These are phyloP conservation scores for Penicillium sp. DNA, from an alignment of 2,329 filamentous ascomycete species.

Conservation along the genomic window DNA sequence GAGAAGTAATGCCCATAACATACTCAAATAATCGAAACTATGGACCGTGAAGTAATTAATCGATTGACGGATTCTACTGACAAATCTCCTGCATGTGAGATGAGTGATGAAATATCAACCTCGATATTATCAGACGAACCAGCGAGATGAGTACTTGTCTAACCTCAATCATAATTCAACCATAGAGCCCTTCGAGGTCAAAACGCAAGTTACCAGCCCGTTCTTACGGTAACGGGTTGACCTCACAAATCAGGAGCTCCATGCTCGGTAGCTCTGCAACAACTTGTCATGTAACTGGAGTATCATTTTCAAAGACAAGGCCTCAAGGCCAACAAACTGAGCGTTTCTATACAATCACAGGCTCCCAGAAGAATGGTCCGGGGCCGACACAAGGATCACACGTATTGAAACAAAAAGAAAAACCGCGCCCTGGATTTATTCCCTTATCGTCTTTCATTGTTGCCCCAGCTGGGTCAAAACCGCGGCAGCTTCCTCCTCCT, in stretches of 20 bases:
- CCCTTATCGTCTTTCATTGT: constrained; percentile 19
- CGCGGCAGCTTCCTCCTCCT: constrained; percentile 74
- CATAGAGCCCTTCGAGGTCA: neutral
- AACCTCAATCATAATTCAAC: no score
- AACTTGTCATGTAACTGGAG: constrained; percentile 22
- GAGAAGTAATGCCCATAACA: no score
- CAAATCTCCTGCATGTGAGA: no score
- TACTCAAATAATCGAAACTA: no score
- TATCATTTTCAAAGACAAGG: constrained; percentile 26
- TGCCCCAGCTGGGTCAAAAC: constrained; percentile 38
- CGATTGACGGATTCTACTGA: no score
- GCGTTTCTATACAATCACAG: constrained; percentile 37
- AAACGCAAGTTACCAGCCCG: neutral
- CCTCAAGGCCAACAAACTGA: constrained; percentile 19
- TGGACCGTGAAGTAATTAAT: no score
- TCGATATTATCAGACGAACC: neutral
- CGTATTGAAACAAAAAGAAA: constrained; percentile 26
- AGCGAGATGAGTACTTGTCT: neutral
- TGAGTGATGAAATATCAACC: neutral
- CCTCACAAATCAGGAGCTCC: neutral
- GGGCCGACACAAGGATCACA: constrained; percentile 28
- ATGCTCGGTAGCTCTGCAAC: neutral
- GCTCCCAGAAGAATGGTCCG: constrained; percentile 21
- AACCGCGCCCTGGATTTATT: constrained; percentile 21
- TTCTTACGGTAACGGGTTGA: neutral